Conservation (phyloP, 805 yeast species). For the Lachancea fermentati region DNA sequence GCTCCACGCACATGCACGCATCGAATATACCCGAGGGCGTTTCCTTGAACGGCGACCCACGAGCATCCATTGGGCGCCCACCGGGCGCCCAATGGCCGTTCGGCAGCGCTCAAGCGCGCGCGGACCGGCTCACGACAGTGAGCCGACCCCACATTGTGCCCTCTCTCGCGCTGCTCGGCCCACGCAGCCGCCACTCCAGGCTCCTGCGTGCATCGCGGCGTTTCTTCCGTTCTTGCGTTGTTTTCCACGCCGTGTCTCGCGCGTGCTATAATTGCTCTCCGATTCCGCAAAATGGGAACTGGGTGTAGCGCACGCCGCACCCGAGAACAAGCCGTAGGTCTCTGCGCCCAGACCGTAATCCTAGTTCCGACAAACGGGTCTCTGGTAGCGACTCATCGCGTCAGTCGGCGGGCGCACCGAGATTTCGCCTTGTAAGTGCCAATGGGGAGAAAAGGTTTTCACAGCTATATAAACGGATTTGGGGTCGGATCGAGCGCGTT, state of each 20-base stretch:
- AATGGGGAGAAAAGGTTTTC: slow-evolving; percentile 2
- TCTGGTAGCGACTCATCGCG: neutral
- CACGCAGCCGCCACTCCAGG: neutral
- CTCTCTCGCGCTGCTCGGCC: too few relatives aligned
- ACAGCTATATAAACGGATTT: neutral
- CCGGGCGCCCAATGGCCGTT: too few relatives aligned
- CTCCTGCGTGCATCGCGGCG: neutral
- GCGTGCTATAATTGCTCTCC: neutral
- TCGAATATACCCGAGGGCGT: neutral
- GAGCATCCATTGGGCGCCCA: too few relatives aligned
- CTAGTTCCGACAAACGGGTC: neutral
- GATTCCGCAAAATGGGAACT: neutral
- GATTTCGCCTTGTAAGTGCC: neutral
- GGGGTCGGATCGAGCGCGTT: neutral
- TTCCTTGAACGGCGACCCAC: too few relatives aligned
- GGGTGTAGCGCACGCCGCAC: neutral
- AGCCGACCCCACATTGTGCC: too few relatives aligned
- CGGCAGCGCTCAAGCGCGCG: too few relatives aligned
- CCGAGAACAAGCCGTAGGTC: neutral
- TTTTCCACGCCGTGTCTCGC: neutral
- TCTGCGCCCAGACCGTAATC: neutral
- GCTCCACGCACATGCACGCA: neutral
- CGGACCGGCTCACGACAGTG: too few relatives aligned
- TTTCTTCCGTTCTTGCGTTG: neutral
- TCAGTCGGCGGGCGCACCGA: neutral